A percentile compares a stretch with the other conserved stretches of the same genome.
Conservation (phyloP, 2,329 filamentous ascomycete genomes). For the Sclerotinia minor region DNA sequence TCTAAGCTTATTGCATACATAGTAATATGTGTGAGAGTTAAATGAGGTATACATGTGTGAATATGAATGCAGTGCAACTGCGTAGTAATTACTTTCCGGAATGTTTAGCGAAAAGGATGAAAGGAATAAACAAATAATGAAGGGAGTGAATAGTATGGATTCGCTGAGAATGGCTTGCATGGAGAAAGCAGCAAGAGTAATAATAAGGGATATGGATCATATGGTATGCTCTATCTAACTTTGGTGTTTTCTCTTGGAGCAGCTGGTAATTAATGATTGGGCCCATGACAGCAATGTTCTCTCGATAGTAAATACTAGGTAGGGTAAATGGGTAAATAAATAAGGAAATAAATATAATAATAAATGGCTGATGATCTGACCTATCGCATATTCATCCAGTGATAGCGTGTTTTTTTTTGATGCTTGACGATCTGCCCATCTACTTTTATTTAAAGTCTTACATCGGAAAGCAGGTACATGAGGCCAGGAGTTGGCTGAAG, state of each 20-base stretch:
- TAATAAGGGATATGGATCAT: not conserved
- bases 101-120: not conserved
- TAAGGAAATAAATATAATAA: too few relatives aligned
- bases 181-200: not conserved
- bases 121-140: not conserved
- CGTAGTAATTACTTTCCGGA: too few relatives aligned
- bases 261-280: not conserved
- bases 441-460: too few relatives aligned
- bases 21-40: too few relatives aligned
- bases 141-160: not conserved
- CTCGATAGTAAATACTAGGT: not conserved
- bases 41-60: too few relatives aligned
- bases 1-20: too few relatives aligned
- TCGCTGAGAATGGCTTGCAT: not conserved
- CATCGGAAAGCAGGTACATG: not conserved
- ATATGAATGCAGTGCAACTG: too few relatives aligned
- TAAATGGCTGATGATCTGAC: not conserved
- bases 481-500: conserved; percentile 10
- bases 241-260: not conserved
- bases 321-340: not conserved
- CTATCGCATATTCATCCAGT: too few relatives aligned
- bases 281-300: not conserved
- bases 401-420: too few relatives aligned
- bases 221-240: too few relatives aligned
- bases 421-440: too few relatives aligned